These are phyloP conservation scores for Fomitopsis pulvina DNA, from an alignment of 768 basidiomycete species.

Conservation along the genomic window DNA sequence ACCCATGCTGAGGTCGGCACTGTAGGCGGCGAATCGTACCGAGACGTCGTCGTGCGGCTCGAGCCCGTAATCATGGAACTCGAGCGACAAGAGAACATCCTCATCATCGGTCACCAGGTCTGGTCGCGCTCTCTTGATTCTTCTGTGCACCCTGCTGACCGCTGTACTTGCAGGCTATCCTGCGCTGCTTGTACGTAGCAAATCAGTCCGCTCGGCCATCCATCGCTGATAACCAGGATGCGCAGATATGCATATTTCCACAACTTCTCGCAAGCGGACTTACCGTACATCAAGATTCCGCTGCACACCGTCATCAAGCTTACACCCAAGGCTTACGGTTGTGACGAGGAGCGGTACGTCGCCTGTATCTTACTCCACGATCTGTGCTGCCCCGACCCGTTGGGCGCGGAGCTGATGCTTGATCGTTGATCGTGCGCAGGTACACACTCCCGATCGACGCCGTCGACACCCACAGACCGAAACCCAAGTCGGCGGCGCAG, in stretches of 20 bases:
- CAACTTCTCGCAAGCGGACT: slow-evolving; percentile 82
- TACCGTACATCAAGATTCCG: slow-evolving; percentile 97
- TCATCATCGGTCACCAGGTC: slow-evolving; percentile 91
- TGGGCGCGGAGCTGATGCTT: neutral
- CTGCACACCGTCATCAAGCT: slow-evolving; percentile 97
- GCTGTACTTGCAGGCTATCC: slow-evolving; percentile 46
- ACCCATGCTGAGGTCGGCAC: neutral
- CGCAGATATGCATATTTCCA: slow-evolving; percentile 94
- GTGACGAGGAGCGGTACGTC: slow-evolving; percentile 86
- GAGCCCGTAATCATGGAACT: slow-evolving; percentile 99
- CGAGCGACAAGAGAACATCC: slow-evolving; percentile 94
- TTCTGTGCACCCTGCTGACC: slow-evolving; percentile 3
- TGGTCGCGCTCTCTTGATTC: slow-evolving; percentile 1
- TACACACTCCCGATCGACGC: slow-evolving; percentile 88
- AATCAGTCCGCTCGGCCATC: neutral
- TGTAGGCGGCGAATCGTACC: slow-evolving; percentile 88
- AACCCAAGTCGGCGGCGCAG: slow-evolving; percentile 24
- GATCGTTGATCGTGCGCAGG: slow-evolving; percentile 29
- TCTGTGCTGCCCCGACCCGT: neutral
- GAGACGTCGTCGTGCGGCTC: slow-evolving; percentile 90
- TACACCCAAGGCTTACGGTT: slow-evolving; percentile 97
- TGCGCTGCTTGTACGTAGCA: slow-evolving; percentile 62
- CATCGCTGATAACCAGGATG: neutral
- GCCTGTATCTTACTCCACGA: too few species aligned
- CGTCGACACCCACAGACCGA: slow-evolving; percentile 88